A percentile compares a stretch with the other conserved stretches of the same genome.
Evolutionary conservation across 345 rosid species (phyloP).

Genomic region (Psidium friedrichsthalianum): DNA sequence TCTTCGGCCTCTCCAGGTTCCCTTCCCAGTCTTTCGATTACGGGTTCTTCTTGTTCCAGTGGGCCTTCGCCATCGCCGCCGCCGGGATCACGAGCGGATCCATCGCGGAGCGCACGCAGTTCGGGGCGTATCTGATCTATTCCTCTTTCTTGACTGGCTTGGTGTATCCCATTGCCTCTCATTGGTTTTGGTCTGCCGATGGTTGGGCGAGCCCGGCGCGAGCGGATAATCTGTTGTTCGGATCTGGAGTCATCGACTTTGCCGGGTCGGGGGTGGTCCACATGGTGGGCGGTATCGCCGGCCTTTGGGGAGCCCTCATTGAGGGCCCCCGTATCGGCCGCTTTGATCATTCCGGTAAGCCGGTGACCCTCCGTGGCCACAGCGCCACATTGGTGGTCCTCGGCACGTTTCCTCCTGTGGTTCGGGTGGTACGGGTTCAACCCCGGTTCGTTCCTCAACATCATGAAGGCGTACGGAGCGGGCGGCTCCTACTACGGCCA

Average conservation of each 20-base stretch:
- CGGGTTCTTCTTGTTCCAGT: conserved; percentile 32
- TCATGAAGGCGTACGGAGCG: conserved; percentile 19
- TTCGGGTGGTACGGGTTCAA: conserved; percentile 57
- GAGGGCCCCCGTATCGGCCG: conserved; percentile 59
- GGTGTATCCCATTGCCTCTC: conserved; percentile 45
- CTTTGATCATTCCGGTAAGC: conserved; percentile 16
- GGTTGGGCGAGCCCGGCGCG: conserved; percentile 40
- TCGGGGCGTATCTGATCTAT: conserved; percentile 33
- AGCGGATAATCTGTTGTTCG: conserved; percentile 16
- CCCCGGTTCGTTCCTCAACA: conserved; percentile 36
- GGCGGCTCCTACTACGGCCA: conserved; percentile 31
- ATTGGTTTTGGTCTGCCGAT: conserved; percentile 53
- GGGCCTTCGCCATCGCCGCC: conserved; percentile 54
- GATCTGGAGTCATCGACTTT: conserved; percentile 44
- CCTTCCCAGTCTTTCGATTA: conserved; percentile 23
- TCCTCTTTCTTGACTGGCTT: conserved; percentile 44
- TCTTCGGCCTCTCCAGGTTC: conserved; percentile 26
- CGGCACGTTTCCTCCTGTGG: conserved; percentile 51
- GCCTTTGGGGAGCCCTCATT: conserved; percentile 46
- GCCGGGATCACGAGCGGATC: conserved; percentile 59
- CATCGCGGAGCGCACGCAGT: conserved; percentile 48
- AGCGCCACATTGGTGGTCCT: conserved; percentile 44
- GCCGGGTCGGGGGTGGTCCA: conserved; percentile 59
- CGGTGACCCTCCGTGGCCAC: conserved; percentile 40
- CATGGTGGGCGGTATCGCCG: conserved; percentile 52